Evolutionary conservation across 192 early-diverging fungal species (phyloP), one percentile per base, ranked within the genome.

Genomic region (Coemansia sp.): DNA sequence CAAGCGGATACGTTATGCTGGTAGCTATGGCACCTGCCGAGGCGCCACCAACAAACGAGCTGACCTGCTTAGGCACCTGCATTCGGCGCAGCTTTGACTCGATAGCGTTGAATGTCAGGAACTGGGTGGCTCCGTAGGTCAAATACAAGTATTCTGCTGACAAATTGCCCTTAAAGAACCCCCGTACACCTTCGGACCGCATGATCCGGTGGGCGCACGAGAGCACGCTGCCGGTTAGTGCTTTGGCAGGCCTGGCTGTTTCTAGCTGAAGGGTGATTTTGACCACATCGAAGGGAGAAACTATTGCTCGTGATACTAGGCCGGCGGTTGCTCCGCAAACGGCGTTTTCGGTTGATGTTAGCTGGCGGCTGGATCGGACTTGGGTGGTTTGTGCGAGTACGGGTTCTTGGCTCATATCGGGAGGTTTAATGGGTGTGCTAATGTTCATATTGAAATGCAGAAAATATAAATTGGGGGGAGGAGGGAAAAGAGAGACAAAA

Each of bases 121-220:
- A 98, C 69, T 98, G 94, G 26, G 84, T 70, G 0, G 87, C 88
- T 6, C 93, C 93, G 59, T 96, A 98, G 5, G 87, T 80, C 44
- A 98, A 64, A 63, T 98, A 98, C 7, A 98, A 80, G 54, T 90
- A 93, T 68, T 91, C 90, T 6, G 96, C 96, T 0, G 93, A 86
- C 63, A 92, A 65, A 54, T 98, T 98, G 23, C 96, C 96, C 52
- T 96, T 96, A 83, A 90, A 98, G 26, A 94, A 74, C 12, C 86
- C 93, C 77, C 62, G 76, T 15, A 90, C 70, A 11, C 95, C 95
- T 70, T 98, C 95, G 41, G 88, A 86, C 13, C 68, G 70, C 21
- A 89, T 50, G 59, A 94, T 98, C 10, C 77, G 80, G 11, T 65
- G 47, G 30, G 86, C 68, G n/a, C 87, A 84, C 11, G 87, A 83